A percentile compares a stretch with the other conserved stretches of the same genome.
phyloP scores from a whole-genome alignment of 768 basidiomycete genomes.

The Kwoniella pini region DNA sequence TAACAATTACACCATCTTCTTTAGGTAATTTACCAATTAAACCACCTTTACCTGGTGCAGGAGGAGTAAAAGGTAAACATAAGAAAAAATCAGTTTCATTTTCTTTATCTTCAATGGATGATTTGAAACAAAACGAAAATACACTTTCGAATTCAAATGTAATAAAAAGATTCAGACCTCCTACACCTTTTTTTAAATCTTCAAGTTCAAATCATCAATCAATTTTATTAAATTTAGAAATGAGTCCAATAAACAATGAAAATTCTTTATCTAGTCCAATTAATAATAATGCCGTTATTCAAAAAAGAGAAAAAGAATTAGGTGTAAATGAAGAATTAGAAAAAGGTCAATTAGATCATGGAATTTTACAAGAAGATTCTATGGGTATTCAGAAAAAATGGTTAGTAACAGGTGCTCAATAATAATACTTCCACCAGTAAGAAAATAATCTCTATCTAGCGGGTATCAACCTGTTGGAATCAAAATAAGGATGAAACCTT shows the following conservation, averaged over 20 bases:
- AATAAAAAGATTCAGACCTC: constrained; percentile 14
- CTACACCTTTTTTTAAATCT: constrained; percentile 21
- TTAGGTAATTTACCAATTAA: neutral
- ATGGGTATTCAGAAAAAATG: constrained; percentile 30
- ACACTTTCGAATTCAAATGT: too few species aligned
- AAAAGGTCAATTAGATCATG: constrained; percentile 9
- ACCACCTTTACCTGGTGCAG: constrained; percentile 4
- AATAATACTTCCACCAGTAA: too few species aligned
- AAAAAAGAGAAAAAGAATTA: neutral
- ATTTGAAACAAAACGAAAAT: neutral
- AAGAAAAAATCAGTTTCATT: neutral
- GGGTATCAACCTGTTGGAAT: too few species aligned
- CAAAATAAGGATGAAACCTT: too few species aligned
- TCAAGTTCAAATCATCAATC: neutral
- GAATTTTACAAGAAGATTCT: constrained; percentile 11
- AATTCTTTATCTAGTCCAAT: neutral
- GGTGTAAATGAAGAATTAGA: neutral
- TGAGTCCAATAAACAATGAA: neutral
- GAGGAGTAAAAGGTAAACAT: neutral
- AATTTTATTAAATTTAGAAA: neutral
- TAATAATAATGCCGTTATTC: neutral
- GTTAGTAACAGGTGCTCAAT: constrained; percentile 14
- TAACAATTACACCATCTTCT: constrained; percentile 6
- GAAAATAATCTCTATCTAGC: too few species aligned
- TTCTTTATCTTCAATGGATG: constrained; percentile 16